Conservation (phyloP, 257 asterid species). For the Striga asiatica region DNA sequence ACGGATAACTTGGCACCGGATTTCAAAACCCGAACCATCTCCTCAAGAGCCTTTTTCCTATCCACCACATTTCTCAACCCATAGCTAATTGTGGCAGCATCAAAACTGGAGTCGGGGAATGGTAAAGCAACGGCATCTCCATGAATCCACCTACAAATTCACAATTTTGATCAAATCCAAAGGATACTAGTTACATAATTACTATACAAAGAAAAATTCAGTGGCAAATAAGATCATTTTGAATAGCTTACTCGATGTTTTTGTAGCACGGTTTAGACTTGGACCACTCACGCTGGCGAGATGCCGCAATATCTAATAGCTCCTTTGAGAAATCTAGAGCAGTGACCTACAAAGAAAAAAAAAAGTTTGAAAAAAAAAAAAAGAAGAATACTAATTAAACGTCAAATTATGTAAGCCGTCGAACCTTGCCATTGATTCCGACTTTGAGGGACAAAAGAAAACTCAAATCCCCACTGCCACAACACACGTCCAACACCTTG, state of each 20-base stretch:
- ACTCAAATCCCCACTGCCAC: constrained; percentile 67
- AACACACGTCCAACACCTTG: constrained; percentile 48
- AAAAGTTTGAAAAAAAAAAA: not conserved
- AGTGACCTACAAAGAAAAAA: constrained; percentile 26
- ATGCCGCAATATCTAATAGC: constrained; percentile 35
- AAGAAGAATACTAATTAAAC: not conserved
- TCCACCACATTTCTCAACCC: constrained; percentile 50
- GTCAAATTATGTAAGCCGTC: not conserved
- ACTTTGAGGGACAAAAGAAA: constrained; percentile 53
- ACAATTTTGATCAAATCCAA: constrained; percentile 4
- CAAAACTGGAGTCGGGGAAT: constrained; percentile 38
- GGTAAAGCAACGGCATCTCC: constrained; percentile 53
- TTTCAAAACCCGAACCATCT: constrained; percentile 44
- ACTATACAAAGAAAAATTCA: no score
- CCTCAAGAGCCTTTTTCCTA: constrained; percentile 34
- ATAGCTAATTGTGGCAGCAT: constrained; percentile 50
- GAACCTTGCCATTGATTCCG: constrained; percentile 46
- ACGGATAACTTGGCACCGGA: constrained; percentile 37
- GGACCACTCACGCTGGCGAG: constrained; percentile 32
- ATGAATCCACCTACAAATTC: constrained; percentile 39
- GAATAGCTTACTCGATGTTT: constrained; percentile 56
- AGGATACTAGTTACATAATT: not conserved
- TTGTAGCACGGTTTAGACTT: constrained; percentile 29
- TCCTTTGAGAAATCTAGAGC: constrained; percentile 61
- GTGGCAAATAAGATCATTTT: no score